A percentile compares a stretch with the other conserved stretches of the same genome.
These are phyloP conservation scores for Pythium aristosporum DNA, from an alignment of 352 stramenopile species.

Conservation along the genomic window DNA sequence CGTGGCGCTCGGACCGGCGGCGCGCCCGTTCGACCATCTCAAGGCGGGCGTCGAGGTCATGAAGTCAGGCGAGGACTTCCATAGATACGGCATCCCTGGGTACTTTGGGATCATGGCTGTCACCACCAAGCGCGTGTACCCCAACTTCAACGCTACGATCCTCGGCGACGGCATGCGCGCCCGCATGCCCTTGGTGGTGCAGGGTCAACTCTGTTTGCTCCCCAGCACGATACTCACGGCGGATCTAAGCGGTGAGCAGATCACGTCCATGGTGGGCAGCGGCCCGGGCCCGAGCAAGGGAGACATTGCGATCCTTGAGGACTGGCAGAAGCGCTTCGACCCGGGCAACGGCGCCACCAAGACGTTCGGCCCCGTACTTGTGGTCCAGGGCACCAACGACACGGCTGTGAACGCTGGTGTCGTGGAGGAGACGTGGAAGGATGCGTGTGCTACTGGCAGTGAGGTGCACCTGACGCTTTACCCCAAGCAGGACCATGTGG, in stretches of 20 bases:
- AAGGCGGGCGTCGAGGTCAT: too few relatives aligned
- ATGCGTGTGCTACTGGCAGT: background rate
- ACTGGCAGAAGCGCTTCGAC: background rate
- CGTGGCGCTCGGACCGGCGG: background rate
- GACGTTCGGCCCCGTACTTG: background rate
- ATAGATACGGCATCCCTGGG: background rate
- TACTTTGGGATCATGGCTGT: background rate
- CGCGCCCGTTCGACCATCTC: background rate
- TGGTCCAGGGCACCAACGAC: background rate
- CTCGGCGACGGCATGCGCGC: background rate
- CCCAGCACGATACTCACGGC: background rate
- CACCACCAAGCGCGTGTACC: background rate
- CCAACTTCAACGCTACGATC: background rate
- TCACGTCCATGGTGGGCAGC: background rate
- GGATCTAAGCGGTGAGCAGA: background rate
- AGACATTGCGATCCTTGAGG: background rate
- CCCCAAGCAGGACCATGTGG: background rate
- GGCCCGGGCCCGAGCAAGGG: background rate
- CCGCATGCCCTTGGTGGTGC: background rate
- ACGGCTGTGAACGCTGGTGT: background rate
- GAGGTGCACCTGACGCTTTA: background rate
- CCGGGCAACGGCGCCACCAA: background rate
- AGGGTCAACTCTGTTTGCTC: background rate
- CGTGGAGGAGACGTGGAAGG: background rate
- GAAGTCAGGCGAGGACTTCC: background rate